Base-by-base conservation (phyloP, 225 moss, liverwort and hornwort genomes). In the Polytrichum commune region DNA sequence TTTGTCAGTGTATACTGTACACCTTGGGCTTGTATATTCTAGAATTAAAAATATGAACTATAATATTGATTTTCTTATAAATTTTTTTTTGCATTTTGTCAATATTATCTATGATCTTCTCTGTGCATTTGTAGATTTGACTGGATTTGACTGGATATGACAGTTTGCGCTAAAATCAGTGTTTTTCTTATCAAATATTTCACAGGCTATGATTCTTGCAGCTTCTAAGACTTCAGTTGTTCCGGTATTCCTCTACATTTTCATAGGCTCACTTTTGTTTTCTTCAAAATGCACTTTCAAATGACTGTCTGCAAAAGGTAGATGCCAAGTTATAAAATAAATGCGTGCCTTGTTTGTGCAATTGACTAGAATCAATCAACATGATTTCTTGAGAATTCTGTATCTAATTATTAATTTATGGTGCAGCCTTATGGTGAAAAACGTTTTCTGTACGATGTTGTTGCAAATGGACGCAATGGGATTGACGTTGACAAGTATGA, bases 391-490 rank as follows among this genome's bases (percentile, higher is more conserved):
- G 9, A 75, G 56, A 23, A 19, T 19, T 29, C 29, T 68, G 54
- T 3, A 75, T 55, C 65, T 76, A 66, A 60, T 27, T 26, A 27
- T 26, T 19, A 19, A 53, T 73, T 29, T 32, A 61, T 74, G 73
- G 74, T 74, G 61, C 85, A 95, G 95, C 83, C 85, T 60, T 77
- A 75, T 70, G 86, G 74, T 67, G 90, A 93, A 29, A 95, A 93
- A 65, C 77, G 85, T 54, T 95, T 95, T 63, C 83, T 95, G 30
- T 93, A 86, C 79, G 93, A 95, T 80, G 88, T 95, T 74, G 95
- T 95, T 73, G 95, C 95, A 73, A 95, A 95, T 87, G 93, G 95
- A 78, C 91, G 93, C 79, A 95, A 95, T 73, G 95, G 95, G 71
- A 90, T 95, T 62, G 95, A 95, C 75, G 91, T 95, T 78, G 95